Evolutionary conservation across 139 green algal genomes (phyloP), one percentile per base, ranked within the genome.

Genomic region (Micractinium sp.): DNA sequence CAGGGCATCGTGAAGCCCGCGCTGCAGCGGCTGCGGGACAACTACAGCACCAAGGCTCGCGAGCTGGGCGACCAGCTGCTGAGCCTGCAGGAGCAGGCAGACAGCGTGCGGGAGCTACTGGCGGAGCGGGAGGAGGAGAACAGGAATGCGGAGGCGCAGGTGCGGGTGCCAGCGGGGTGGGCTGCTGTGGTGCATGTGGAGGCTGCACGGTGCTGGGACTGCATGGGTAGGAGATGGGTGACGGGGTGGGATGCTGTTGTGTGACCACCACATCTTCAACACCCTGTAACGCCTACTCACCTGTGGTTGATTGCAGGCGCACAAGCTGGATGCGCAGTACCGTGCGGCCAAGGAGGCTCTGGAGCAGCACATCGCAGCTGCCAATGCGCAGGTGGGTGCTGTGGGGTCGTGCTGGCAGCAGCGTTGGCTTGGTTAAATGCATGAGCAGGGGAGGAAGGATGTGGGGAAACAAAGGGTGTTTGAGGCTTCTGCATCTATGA

Each of bases 71-170:
- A 96, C 87, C 95, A 97, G 93, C 90, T 93, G 39, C 90, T 97
- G 53, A 90, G 89, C 47, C 92, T 97, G 47, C 83, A 89, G 56
- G 56, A 73, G 56, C n/a, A 75, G 81, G 53, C 61, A 19, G 91
- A 93, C 53, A 83, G 86, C n/a, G 81, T 74, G 19, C 81, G 75
- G 7, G 93, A 97, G 86, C 56, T 82, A 3, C 89, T 94, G 82
- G 76, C 74, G 14, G 94, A 98, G 92, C 91, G 92, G 85, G 76
- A 82, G 63, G 95, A 98, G 90, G 95, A 98, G 88, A 95, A 95
- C 77, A 56, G 41, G 38, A 82, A 82, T 15, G 63, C 85, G 20
- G 85, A 90, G 83, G 66, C 66, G 60, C 85, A 88, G 85, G 85
- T 88, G 69, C 29, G 61, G 20, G 81, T 22, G 33, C 53, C 29